A percentile compares a stretch with the other conserved stretches of the same genome.
Evolutionary conservation across 345 rosid species (phyloP).

Genomic region (Linum lewisii): DNA sequence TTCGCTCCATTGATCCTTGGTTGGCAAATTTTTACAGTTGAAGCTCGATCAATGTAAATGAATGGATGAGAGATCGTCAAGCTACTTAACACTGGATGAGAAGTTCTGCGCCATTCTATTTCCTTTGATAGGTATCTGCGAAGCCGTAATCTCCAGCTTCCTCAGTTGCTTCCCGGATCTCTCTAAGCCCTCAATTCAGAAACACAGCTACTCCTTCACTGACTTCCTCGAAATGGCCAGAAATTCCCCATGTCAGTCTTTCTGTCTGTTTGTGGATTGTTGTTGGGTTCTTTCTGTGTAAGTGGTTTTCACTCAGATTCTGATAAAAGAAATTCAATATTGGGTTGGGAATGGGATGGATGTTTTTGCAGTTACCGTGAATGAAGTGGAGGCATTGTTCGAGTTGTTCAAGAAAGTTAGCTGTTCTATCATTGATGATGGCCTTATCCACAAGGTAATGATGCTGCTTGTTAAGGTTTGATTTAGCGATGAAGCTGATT

Average conservation of each 20-base stretch:
- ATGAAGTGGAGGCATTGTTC: constrained; percentile 21
- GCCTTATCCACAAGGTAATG: constrained; percentile 16
- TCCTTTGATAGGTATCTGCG: constrained; percentile 21
- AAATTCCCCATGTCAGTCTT: constrained; percentile 20
- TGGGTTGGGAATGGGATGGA: too few relatives aligned
- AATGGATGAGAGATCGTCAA: constrained; percentile 17
- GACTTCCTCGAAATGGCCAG: constrained; percentile 30
- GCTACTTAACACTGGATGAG: constrained; percentile 20
- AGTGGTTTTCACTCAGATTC: too few relatives aligned
- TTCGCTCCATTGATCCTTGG: too few relatives aligned
- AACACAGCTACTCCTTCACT: constrained; percentile 16
- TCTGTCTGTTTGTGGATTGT: too few relatives aligned
- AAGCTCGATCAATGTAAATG: too few relatives aligned
- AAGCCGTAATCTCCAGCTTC: constrained; percentile 19
- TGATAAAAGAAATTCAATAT: too few relatives aligned
- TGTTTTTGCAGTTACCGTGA: constrained; percentile 15
- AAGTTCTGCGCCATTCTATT: constrained; percentile 26
- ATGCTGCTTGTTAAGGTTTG: too few relatives aligned
- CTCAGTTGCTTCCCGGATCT: constrained; percentile 29
- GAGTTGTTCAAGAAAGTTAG: constrained; percentile 21
- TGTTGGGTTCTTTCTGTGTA: too few relatives aligned
- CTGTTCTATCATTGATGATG: constrained; percentile 16
- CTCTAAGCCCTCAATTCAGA: constrained; percentile 5
- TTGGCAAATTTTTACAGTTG: too few relatives aligned
- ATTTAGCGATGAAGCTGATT: too few relatives aligned